phyloP scores from a whole-genome alignment of 805 yeast species.

The Ogataea saltuana region DNA sequence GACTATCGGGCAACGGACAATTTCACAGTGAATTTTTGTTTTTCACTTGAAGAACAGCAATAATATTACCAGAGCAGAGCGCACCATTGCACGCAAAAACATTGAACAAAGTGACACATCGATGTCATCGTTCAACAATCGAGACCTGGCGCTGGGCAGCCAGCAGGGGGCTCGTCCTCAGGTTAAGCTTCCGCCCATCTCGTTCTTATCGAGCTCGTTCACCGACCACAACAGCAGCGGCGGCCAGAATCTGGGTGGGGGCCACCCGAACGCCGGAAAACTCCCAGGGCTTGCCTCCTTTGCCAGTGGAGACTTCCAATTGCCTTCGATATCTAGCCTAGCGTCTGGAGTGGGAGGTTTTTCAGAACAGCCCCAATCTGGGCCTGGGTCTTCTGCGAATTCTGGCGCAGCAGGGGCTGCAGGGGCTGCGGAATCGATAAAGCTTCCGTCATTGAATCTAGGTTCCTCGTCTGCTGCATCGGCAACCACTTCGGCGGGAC shows the following conservation, averaged over 20 bases:
- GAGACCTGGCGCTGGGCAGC: slow-evolving; percentile 7
- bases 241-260: slow-evolving; percentile 1
- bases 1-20: background rate
- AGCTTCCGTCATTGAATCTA: slow-evolving; percentile 21
- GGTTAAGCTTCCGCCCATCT: slow-evolving; percentile 31
- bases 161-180: slow-evolving; percentile 12
- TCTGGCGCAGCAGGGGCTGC: background rate
- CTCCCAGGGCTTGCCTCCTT: slow-evolving; percentile 12
- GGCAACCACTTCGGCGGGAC: slow-evolving; percentile 7
- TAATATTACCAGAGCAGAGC: too few relatives aligned
- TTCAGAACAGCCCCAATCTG: slow-evolving; percentile 3
- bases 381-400: background rate
- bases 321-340: slow-evolving; percentile 15
- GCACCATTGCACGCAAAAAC: too few relatives aligned
- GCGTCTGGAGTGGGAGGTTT: slow-evolving; percentile 7
- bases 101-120: background rate
- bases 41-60: too few relatives aligned
- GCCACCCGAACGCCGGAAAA: background rate
- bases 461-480: slow-evolving; percentile 7
- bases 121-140: slow-evolving; percentile 15
- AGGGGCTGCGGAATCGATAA: slow-evolving; percentile 14
- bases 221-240: slow-evolving; percentile 11
- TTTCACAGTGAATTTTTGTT: background rate
- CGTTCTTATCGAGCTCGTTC: slow-evolving; percentile 23
- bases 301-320: slow-evolving; percentile 22